phyloP scores from a whole-genome alignment of 495 filamentous ascomycete species.

The Glutinoglossum americanum region DNA sequence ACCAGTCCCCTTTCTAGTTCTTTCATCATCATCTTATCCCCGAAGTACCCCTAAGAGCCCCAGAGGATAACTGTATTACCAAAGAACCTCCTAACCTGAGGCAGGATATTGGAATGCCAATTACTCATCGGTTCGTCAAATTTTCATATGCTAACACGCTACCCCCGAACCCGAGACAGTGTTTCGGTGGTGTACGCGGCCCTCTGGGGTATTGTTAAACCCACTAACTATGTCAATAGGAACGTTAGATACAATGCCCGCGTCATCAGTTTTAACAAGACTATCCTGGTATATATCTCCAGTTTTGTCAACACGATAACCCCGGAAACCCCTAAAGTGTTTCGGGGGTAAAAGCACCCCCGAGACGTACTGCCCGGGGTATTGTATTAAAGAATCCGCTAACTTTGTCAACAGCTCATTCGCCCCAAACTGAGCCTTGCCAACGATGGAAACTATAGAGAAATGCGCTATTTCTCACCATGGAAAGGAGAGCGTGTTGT shows the following conservation, averaged over 20 bases:
- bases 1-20: too few relatives aligned
- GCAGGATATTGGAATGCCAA: not conserved
- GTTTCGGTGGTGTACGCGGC: too few relatives aligned
- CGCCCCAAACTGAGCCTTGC: conserved; percentile 72
- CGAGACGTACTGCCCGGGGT: too few relatives aligned
- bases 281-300: too few relatives aligned
- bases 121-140: too few relatives aligned
- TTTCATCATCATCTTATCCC: too few relatives aligned
- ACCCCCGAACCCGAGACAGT: too few relatives aligned
- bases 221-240: conserved; percentile 8
- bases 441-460: conserved; percentile 49
- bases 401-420: conserved; percentile 24
- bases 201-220: conserved; percentile 1
- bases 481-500: conserved; percentile 36
- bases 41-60: conserved; percentile 6
- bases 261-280: conserved; percentile 36
- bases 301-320: too few relatives aligned
- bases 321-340: too few relatives aligned
- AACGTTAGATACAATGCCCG: conserved; percentile 57
- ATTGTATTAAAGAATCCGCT: too few relatives aligned
- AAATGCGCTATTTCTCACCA: conserved; percentile 51
- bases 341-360: too few relatives aligned
- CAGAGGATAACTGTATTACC: conserved; percentile 8
- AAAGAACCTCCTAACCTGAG: conserved; percentile 5
- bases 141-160: too few relatives aligned